Conservation (phyloP, 805 yeast species). For the Candida germanica region DNA sequence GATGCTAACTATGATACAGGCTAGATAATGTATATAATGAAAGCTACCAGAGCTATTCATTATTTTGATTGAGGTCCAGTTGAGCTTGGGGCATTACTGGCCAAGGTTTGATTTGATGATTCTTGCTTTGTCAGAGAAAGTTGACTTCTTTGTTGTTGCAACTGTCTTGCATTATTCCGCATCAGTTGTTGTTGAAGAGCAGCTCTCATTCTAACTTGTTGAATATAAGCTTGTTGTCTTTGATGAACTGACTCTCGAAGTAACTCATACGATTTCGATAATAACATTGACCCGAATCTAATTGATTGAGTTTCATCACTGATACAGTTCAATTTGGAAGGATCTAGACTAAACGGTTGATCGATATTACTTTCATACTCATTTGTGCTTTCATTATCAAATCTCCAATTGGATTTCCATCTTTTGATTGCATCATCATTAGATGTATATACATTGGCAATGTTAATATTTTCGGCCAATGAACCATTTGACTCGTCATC, state of each 20-base stretch:
- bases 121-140: no score
- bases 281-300: conserved; percentile 86
- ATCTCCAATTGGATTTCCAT: conserved; percentile 62
- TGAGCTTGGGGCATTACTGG: conserved; percentile 1
- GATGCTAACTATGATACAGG: conserved; percentile 5
- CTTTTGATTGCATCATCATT: conserved; percentile 44
- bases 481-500: conserved; percentile 14
- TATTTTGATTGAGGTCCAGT: no score
- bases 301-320: conserved; percentile 85
- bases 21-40: background rate
- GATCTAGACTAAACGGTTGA: conserved; percentile 67
- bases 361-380: conserved; percentile 33
- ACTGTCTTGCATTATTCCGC: conserved; percentile 7
- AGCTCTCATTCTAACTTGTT: conserved; percentile 47
- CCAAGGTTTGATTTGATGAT: no score
- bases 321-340: conserved; percentile 77
- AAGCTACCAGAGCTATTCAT: conserved; percentile 14
- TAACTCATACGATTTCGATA: conserved; percentile 81
- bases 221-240: conserved; percentile 52
- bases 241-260: conserved; percentile 71
- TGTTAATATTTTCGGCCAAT: conserved; percentile 8
- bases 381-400: conserved; percentile 54
- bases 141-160: conserved; percentile 13
- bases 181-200: conserved; percentile 36
- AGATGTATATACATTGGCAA: conserved; percentile 45